Evolutionary conservation across 2,329 filamentous ascomycete genomes (phyloP), one percentile per base, ranked within the genome.

Genomic region (Mycosphaerella arachidis): DNA sequence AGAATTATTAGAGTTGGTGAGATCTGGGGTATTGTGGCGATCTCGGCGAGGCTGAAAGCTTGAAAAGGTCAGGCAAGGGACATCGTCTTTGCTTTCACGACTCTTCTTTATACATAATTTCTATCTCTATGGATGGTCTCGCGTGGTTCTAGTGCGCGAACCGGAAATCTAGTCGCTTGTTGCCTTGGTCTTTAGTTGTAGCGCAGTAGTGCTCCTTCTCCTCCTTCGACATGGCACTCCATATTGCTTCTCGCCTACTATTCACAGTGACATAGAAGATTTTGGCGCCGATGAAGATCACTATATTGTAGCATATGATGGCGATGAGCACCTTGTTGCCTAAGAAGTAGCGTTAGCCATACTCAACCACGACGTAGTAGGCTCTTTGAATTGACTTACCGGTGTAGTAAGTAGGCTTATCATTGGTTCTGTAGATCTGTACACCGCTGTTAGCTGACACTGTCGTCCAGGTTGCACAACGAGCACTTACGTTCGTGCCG

Each of bases 271-370:
- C 69, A 65, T 86, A 86, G 65, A 82, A 86, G 0, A 77, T 57
- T 67, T 85, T 85, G 1, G 81, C 77, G 1, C 74, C 70, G 3
- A 83, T 56, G 63, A 84, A 84, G 0, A 84, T 58, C 0, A 75
- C 69, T 13, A 87, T 80, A 29, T 82, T 79, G 24, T 80, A 72
- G 2, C 77, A 65, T 30, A 78, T 78, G 55, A 86, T 77, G 0
- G 70, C 78, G 52, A 87, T 76, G 1, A 86, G 70, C 0, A 79
- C 76, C 46, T 75, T 78, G 60, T 87, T 86, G 0, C 85, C 85
- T 0, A 24, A 24, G 24, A 24, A 24, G 3, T 1, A 24, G 24
- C 24, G 24, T 24, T 24, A 24, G 24, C 24, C 24, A 24, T 24
- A 24, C 24, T 24, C 24, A 24, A 24, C 2, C 24, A 24, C 24